Base-by-base conservation (phyloP, 345 rosid genomes). In the Kernera saxatilis region DNA sequence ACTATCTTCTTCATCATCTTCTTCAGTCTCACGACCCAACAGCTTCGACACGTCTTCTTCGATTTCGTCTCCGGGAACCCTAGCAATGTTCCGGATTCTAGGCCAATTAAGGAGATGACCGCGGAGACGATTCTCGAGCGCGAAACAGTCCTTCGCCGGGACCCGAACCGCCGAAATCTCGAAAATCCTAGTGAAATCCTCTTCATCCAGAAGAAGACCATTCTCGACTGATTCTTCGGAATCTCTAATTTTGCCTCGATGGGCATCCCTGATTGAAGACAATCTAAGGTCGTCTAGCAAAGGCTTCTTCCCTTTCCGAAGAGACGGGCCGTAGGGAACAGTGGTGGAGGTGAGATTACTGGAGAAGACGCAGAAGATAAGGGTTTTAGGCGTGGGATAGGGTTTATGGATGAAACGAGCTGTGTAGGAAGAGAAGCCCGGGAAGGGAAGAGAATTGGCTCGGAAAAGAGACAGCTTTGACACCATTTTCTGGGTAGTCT, bases 61-160 rank as follows among this genome's bases (percentile, higher is more conserved):
- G 18, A 89, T 67, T 37, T 89, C 96, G n/a, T 87, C 97, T 3
- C 92, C 96, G 2, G 85, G 85, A 9, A 91, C 89, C 40, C 92
- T 84, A 25, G 96, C 96, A 35, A 91, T 80, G 80, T 91, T 91
- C 46, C 79, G 82, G 46, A 89, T 71, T 35, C 92, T 79, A 10
- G 97, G 93, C 93, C 97, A 91, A 64, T 91, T 91, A 41, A 91
- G 84, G 19, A 91, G 86, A 79, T 91, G 96, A 17, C 97, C 93
- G 8, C 96, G 90, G 74, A 91, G 81, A 58, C 90, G 90, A 64
- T 77, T 83, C 84, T 91, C 96, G 5, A 89, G 82, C 54, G 78
- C 65, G 64, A 80, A 85, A 69, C 90, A 89, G 48, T 81, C 85
- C 61, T 71, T 84, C 3, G 91, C 79, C 1, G 96, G 89, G 36